These are phyloP conservation scores for Myxozyma lipomycoides DNA, from an alignment of 805 yeast species.

Conservation along the genomic window DNA sequence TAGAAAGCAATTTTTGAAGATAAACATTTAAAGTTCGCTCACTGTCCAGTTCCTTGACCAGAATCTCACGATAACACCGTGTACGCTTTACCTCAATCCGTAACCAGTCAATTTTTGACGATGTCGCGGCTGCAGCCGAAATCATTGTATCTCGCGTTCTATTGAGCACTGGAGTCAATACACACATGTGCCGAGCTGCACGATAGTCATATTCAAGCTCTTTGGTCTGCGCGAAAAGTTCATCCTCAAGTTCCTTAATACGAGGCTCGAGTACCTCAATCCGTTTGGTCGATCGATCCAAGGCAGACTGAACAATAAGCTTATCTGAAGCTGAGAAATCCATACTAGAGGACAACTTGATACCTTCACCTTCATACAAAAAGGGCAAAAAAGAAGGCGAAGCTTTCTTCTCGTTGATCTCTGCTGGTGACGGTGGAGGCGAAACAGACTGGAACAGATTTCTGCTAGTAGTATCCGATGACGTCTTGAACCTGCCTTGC, in stretches of 20 bases:
- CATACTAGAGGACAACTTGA: slow-evolving; percentile 1
- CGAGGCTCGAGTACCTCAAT: slow-evolving; percentile 33
- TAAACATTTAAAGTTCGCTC: slow-evolving; percentile 10
- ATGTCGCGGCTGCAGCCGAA: slow-evolving; percentile 45
- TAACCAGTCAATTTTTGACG: slow-evolving; percentile 54
- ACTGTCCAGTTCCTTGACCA: slow-evolving; percentile 34
- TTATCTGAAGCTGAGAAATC: slow-evolving; percentile 1
- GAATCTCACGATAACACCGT: slow-evolving; percentile 41
- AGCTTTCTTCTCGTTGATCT: neutral
- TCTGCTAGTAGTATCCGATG: neutral
- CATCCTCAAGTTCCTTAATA: slow-evolving; percentile 38
- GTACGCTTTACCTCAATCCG: slow-evolving; percentile 52
- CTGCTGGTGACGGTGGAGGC: neutral
- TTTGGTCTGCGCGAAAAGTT: slow-evolving; percentile 34
- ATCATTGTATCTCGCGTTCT: slow-evolving; percentile 51
- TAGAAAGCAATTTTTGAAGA: neutral
- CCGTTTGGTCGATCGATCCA: slow-evolving; percentile 30
- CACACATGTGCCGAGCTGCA: slow-evolving; percentile 41
- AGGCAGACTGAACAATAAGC: slow-evolving; percentile 8
- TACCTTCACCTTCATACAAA: slow-evolving; percentile 13
- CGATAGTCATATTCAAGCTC: slow-evolving; percentile 41
- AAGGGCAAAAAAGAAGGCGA: slow-evolving; percentile 7
- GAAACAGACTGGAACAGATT: slow-evolving; percentile 1
- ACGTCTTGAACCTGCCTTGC: slow-evolving; percentile 7
- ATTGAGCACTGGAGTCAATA: slow-evolving; percentile 53